Evolutionary conservation across 1,284 basidiomycete species (phyloP).

Genomic region (Cryptococcus sp.): DNA sequence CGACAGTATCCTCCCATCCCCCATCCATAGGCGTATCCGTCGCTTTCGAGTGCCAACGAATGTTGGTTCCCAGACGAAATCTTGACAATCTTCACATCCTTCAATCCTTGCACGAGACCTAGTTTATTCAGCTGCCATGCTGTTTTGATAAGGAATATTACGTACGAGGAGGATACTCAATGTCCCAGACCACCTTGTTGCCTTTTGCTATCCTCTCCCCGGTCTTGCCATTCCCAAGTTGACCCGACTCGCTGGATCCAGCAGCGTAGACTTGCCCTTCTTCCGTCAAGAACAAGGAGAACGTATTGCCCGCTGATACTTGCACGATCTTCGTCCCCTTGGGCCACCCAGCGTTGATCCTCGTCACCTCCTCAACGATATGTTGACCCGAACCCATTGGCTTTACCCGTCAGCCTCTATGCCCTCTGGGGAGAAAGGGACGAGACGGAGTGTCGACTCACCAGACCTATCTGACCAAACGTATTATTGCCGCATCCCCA

Average conservation of each 20-base stretch:
- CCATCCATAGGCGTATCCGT: conserved; percentile 80
- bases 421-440: neutral
- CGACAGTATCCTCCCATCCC: conserved; percentile 47
- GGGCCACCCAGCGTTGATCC: conserved; percentile 37
- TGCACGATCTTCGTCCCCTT: conserved; percentile 33
- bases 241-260: conserved; percentile 88
- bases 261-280: conserved; percentile 82
- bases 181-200: conserved; percentile 74
- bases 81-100: conserved; percentile 61
- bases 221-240: conserved; percentile 83
- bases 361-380: conserved; percentile 22
- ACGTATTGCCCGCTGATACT: conserved; percentile 67
- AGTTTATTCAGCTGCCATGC: conserved; percentile 3
- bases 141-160: conserved; percentile 9
- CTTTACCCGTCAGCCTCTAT: neutral
- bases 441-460: conserved; percentile 9
- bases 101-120: conserved; percentile 56
- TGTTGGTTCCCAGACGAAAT: conserved; percentile 85
- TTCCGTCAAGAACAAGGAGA: conserved; percentile 73
- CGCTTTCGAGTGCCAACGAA: conserved; percentile 69
- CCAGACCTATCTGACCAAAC: conserved; percentile 59
- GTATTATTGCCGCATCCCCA: conserved; percentile 81
- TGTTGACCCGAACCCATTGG: conserved; percentile 16
- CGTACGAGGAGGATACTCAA: conserved; percentile 67
- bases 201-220: conserved; percentile 80